phyloP scores from a whole-genome alignment of 208 protist genomes.

The Trypanosoma cruzi region DNA sequence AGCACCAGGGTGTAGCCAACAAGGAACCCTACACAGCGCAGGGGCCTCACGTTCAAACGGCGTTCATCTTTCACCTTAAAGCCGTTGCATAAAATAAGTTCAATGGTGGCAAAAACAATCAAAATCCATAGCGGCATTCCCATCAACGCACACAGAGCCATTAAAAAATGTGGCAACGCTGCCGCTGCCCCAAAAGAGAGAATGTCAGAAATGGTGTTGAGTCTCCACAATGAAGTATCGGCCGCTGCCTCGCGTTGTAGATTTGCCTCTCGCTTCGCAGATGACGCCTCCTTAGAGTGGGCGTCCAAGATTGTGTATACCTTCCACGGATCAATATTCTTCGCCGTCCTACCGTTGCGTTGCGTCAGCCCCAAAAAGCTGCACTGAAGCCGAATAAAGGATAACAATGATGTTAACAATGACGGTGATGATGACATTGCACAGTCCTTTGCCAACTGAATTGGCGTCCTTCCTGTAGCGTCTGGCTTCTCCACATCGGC shows the following conservation, averaged over 20 bases:
- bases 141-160: slow-evolving; percentile 21
- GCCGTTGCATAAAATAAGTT: neutral
- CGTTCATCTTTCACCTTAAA: neutral
- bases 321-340: slow-evolving; percentile 10
- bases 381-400: neutral
- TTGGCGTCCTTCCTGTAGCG: slow-evolving; percentile 24
- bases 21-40: slow-evolving; percentile 22
- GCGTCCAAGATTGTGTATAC: slow-evolving; percentile 32
- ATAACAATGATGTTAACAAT: neutral
- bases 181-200: slow-evolving; percentile 20
- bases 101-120: neutral
- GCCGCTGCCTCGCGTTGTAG: slow-evolving; percentile 25
- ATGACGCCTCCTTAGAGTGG: slow-evolving; percentile 31
- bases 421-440: neutral
- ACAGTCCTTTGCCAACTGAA: slow-evolving; percentile 23
- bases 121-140: neutral
- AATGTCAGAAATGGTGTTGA: slow-evolving; percentile 23
- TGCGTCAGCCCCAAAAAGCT: neutral
- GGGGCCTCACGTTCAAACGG: slow-evolving; percentile 2
- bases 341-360: neutral
- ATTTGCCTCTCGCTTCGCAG: slow-evolving; percentile 28
- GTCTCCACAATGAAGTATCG: slow-evolving; percentile 17
- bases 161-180: slow-evolving; percentile 36
- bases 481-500: slow-evolving; percentile 35
- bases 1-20: slow-evolving; percentile 18